Evolutionary conservation across 306 rosid species (phyloP).

Genomic region (Begonia fuchsioides): DNA sequence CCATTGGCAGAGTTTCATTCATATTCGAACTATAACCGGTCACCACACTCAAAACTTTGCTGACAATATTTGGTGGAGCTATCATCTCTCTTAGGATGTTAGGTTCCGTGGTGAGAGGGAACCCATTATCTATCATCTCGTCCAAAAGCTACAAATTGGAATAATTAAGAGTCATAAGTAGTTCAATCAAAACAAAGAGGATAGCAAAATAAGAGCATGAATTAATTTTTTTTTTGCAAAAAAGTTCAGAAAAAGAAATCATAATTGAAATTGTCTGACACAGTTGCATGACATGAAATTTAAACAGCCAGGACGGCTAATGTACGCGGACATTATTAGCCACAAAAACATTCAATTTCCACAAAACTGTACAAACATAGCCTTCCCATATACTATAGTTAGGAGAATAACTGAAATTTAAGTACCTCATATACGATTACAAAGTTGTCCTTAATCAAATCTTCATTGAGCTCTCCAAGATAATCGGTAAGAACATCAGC

Average conservation of each 20-base stretch:
- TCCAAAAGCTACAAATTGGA: constrained; percentile 61
- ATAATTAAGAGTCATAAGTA: constrained; percentile 1
- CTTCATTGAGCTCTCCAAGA: constrained; percentile 88
- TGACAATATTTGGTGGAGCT: constrained; percentile 84
- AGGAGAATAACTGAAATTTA: background rate
- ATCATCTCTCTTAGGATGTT: constrained; percentile 86
- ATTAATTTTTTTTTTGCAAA: too few species aligned
- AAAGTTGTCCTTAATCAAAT: constrained; percentile 74
- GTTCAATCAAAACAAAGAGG: background rate
- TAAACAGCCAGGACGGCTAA: background rate
- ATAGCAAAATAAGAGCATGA: background rate
- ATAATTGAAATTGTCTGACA: too few species aligned
- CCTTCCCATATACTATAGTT: constrained; percentile 2
- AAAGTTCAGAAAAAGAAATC: too few species aligned
- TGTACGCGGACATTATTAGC: background rate
- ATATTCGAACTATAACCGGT: constrained; percentile 85
- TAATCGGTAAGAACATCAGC: constrained; percentile 82
- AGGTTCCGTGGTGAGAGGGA: constrained; percentile 91
- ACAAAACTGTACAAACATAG: too few species aligned
- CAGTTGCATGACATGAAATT: background rate
- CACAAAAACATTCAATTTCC: too few species aligned
- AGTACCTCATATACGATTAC: constrained; percentile 82
- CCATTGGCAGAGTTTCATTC: constrained; percentile 76
- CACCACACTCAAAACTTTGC: constrained; percentile 82
- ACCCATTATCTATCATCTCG: constrained; percentile 99